Percentiles rank a stretch among this genome's conserved stretches.
Conservation (phyloP, 192 early-diverging fungal species). For the Geosiphon pyriformis region DNA sequence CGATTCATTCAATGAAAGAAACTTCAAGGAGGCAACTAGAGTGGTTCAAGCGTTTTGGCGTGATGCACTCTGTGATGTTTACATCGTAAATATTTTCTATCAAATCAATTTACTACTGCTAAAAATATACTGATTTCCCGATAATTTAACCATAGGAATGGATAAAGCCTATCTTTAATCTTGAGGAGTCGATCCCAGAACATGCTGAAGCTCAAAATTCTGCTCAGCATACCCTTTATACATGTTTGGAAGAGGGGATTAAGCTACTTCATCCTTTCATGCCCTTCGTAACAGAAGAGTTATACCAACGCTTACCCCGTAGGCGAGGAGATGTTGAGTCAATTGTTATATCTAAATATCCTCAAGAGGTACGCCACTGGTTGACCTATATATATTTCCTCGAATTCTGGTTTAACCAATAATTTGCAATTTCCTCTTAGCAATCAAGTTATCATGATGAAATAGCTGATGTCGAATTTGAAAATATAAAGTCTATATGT, state of each 20-base stretch:
- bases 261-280: slow-evolving; percentile 96
- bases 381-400: not conserved
- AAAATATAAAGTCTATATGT: slow-evolving; percentile 69
- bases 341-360: slow-evolving; percentile 72
- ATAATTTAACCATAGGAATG: slow-evolving; percentile 51
- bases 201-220: slow-evolving; percentile 45
- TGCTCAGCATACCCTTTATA: slow-evolving; percentile 87
- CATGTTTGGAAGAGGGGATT: slow-evolving; percentile 87
- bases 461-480: slow-evolving; percentile 74
- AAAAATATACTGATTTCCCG: too few species aligned
- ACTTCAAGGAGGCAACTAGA: slow-evolving; percentile 89
- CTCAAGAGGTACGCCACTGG: slow-evolving; percentile 30
- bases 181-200: slow-evolving; percentile 48
- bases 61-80: slow-evolving; percentile 96
- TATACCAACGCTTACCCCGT: slow-evolving; percentile 91
- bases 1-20: slow-evolving; percentile 68
- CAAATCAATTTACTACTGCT: too few species aligned
- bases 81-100: slow-evolving; percentile 62
- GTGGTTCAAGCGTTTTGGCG: slow-evolving; percentile 92
- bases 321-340: slow-evolving; percentile 63
- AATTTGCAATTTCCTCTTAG: slow-evolving; percentile 27
- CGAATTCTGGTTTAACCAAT: not conserved
- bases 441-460: slow-evolving; percentile 51
- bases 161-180: slow-evolving; percentile 84
- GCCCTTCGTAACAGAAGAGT: slow-evolving; percentile 98